These are phyloP conservation scores for Penicillium sp. DNA, from an alignment of 2,329 filamentous ascomycete species.

Conservation along the genomic window DNA sequence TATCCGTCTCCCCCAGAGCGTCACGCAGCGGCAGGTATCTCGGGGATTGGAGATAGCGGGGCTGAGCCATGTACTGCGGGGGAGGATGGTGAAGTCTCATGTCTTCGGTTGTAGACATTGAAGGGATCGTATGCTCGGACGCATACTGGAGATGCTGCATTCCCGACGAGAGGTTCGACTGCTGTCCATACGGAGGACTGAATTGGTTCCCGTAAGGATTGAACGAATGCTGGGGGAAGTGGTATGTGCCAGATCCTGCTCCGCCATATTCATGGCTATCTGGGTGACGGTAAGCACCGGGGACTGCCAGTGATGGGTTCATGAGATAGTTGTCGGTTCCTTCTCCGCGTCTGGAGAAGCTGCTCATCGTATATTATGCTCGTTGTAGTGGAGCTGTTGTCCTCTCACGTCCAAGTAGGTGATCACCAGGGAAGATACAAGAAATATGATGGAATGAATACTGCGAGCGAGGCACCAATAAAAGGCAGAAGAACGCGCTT, in stretches of 20 bases:
- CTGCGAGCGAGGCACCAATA: neutral
- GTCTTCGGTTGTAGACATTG: constrained; percentile 40
- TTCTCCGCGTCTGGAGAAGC: constrained; percentile 45
- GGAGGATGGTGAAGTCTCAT: constrained; percentile 39
- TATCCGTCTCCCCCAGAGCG: constrained; percentile 40
- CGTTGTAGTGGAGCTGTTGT: neutral
- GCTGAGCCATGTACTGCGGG: constrained; percentile 38
- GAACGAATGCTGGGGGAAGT: constrained; percentile 41
- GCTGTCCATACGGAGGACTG: constrained; percentile 41
- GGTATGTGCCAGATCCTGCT: constrained; percentile 37
- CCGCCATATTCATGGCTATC: constrained; percentile 37
- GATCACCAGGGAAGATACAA: neutral
- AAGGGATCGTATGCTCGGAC: constrained; percentile 38
- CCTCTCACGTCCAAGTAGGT: neutral
- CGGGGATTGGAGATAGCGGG: constrained; percentile 38
- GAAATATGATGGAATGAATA: neutral
- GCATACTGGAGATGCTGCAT: constrained; percentile 40
- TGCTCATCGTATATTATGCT: constrained; percentile 40
- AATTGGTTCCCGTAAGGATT: constrained; percentile 44
- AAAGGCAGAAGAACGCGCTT: neutral
- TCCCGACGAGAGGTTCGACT: constrained; percentile 35
- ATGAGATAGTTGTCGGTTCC: constrained; percentile 41
- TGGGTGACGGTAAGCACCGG: constrained; percentile 37
- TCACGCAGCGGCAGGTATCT: constrained; percentile 44
- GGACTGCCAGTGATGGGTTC: constrained; percentile 39